Base-by-base conservation (phyloP, 2,329 filamentous ascomycete species). In the Trichoderma pleuroti region DNA sequence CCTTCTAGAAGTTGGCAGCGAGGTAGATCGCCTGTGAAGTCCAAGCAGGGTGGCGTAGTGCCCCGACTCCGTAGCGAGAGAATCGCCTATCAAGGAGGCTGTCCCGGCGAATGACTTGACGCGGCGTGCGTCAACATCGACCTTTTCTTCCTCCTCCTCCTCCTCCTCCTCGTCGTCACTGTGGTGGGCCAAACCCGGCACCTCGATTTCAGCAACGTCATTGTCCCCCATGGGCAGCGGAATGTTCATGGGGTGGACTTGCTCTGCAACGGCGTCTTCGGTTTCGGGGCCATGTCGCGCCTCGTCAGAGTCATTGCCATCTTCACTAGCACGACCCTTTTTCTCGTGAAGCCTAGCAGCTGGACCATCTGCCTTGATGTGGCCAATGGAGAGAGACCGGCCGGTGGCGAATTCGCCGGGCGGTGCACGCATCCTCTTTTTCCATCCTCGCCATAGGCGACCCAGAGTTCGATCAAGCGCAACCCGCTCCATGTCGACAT, bases 401-500 rank as follows among this genome's bases (percentile, higher is more conserved):
- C 84, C 80, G 62, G 84, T 81, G 60, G 84, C 81, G 62, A 83
- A 78, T 49, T 86, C 84, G 39, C 83, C 80, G 39, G 78, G 79
- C 0, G 88, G 87, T 8, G 86, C 86, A 71, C 93, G 88, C 75
- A 92, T 86, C 73, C 92, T 89, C 83, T 97, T 97, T 82, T 96
- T 93, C 96, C 96, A 99, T 30, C 93, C 92, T 75, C 96, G 89
- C 96, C 96, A 99, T 56, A 98, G 84, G 62, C 94, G 87, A 24
- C 96, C 96, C 1, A 99, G 84, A 3, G 93, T 94, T 70, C 94
- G 88, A 78, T 97, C 97, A 72, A 98, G 85, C 9, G 95, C 95
- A 73, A 98, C 88, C 75, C 94, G 93, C 78, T 98, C 96, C 86
- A 98, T 93, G 78, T 99, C 96, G 68, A 90, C 84, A 76, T 98